Percentiles rank a stretch among this genome's conserved stretches.
These are phyloP conservation scores for Arthrobotrys conoides DNA, from an alignment of 2,329 filamentous ascomycete species.

Conservation along the genomic window DNA sequence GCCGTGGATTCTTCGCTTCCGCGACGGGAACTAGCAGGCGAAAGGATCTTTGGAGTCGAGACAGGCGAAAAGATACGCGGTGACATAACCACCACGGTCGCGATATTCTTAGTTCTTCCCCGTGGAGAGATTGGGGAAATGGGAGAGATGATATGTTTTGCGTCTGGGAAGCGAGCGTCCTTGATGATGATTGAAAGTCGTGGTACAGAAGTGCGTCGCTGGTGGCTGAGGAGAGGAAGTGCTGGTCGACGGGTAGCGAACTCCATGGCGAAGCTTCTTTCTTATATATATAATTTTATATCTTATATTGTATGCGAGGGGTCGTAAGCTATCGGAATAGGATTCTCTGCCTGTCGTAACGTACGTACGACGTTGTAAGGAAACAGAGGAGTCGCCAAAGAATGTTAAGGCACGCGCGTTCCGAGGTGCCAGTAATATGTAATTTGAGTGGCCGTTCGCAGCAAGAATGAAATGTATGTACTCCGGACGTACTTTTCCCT, in stretches of 20 bases:
- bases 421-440: conserved; percentile 38
- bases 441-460: conserved; percentile 48
- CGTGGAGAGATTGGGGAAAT: conserved; percentile 53
- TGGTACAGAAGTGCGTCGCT: conserved; percentile 52
- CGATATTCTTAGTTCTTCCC: conserved; percentile 39
- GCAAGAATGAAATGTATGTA: conserved; percentile 6
- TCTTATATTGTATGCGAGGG: conserved; percentile 35
- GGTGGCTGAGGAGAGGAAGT: conserved; percentile 53
- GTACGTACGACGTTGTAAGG: conserved; percentile 22
- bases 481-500: background rate
- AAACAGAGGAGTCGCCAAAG: conserved; percentile 31
- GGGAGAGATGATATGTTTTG: conserved; percentile 51
- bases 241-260: conserved; percentile 52
- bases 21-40: conserved; percentile 50
- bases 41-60: conserved; percentile 51
- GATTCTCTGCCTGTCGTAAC: conserved; percentile 29
- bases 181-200: conserved; percentile 61
- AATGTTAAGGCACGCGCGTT: conserved; percentile 49
- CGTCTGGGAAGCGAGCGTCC: conserved; percentile 57
- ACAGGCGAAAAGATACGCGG: conserved; percentile 59
- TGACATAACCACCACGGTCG: conserved; percentile 60
- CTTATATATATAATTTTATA: conserved; percentile 19
- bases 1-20: conserved; percentile 56
- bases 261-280: conserved; percentile 40
- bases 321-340: conserved; percentile 19